Conservation (phyloP, 257 asterid genomes). For the Cruciata laevipes region DNA sequence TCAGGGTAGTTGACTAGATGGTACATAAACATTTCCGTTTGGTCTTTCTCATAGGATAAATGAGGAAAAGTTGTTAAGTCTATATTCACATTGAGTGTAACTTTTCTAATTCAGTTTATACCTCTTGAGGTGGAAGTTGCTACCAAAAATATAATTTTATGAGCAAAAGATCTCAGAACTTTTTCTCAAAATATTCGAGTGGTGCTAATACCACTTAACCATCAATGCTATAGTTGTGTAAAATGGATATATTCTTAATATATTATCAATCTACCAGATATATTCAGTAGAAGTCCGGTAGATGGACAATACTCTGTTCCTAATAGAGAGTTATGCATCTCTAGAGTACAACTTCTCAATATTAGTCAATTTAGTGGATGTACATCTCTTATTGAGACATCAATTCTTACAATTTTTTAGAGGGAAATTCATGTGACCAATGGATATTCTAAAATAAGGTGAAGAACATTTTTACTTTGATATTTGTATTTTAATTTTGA, state of each 20-base stretch:
- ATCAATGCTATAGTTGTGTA: not conserved
- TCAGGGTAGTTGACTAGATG: not conserved
- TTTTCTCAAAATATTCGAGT: not conserved
- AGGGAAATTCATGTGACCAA: no score
- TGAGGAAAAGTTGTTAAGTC: not conserved
- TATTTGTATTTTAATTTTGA: no score
- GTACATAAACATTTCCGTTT: not conserved
- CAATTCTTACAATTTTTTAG: no score
- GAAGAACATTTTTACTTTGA: no score
- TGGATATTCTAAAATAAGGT: no score
- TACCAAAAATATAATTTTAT: not conserved
- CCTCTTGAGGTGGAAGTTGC: not conserved
- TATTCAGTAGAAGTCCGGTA: not conserved
- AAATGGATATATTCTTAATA: not conserved
- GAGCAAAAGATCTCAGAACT: not conserved
- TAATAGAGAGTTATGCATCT: no score
- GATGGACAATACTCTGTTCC: not conserved
- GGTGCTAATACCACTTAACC: not conserved
- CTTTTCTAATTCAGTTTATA: not conserved
- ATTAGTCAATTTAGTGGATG: no score
- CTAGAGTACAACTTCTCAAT: no score
- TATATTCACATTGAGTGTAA: not conserved
- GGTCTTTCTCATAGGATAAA: not conserved
- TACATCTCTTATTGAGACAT: no score
- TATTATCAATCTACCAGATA: not conserved